Evolutionary conservation across 1,139 yeast species (phyloP).

Genomic region (Hyphopichia buzzinii): DNA sequence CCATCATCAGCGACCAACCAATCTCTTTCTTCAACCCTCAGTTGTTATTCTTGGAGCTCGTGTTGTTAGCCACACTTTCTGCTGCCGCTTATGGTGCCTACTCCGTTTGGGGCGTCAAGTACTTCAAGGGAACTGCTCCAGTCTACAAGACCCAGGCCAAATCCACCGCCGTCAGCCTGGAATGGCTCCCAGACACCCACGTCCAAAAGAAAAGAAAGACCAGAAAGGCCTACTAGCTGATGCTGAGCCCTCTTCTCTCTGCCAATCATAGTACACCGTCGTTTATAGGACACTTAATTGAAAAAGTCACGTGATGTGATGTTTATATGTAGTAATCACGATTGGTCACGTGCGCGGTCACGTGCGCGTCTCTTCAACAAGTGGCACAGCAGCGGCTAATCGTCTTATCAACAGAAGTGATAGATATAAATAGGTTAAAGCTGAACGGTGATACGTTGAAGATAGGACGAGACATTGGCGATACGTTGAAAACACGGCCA

Average conservation of each 20-base stretch:
- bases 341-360: no score
- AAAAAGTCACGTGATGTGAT: neutral
- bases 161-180: neutral
- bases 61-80: conserved; percentile 51
- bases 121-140: conserved; percentile 41
- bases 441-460: no score
- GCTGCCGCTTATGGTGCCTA: conserved; percentile 50
- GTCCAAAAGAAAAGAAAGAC: conserved; percentile 2
- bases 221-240: conserved; percentile 1
- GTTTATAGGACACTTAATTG: neutral
- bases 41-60: conserved; percentile 58
- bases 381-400: neutral
- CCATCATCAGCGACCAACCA: conserved; percentile 61
- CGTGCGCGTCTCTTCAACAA: neutral
- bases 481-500: no score
- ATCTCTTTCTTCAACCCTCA: conserved; percentile 74
- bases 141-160: conserved; percentile 12
- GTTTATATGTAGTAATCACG: no score
- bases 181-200: conserved; percentile 1
- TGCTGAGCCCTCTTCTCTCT: neutral
- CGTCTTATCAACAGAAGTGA: neutral
- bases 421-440: no score
- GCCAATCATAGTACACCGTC: neutral
- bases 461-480: no score
- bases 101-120: conserved; percentile 43